Base-by-base conservation (phyloP, 768 basidiomycete species). In the Boletellus emodensis region DNA sequence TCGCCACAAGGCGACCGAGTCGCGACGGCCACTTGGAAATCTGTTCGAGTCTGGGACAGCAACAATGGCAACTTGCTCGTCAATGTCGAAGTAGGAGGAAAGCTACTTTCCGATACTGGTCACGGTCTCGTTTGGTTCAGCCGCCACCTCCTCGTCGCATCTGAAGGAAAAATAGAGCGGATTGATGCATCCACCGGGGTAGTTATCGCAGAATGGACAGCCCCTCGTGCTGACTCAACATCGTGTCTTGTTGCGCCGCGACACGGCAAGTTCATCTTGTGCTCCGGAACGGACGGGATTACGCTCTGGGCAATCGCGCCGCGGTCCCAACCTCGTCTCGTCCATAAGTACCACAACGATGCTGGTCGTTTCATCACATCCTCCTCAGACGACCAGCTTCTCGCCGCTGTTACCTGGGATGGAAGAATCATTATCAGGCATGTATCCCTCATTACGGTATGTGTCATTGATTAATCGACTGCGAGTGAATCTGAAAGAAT, bases 241-340 rank as follows among this genome's bases (percentile, higher is more conserved):
- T 45, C 40, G 6, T 51, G 44, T 33, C 40, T 57, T 28, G 36
- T 34, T 13, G 14, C 55, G 9, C 40, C 50, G 0, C 36, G 35
- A 13, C 49, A 55, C 13, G 40, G 45, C 3, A 28, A 18, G n/a
- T 46, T 47, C 26, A 24, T 44, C 52, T 37, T 17, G 44, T 20
- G 20, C 20, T 20, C 3, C 3, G 20, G 20, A 14, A 10, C 24
- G 3, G 15, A 11, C 18, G 18, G 37, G 3, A 34, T 54, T 33
- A 42, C 40, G 2, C 12, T 20, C 2, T 3, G 20, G 20, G 20
- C 2, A 20, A 20, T 20, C 20, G 20, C 20, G 20, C 1, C 20
- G 20, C 20, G 3, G 20, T 20, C 20, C 3, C 20, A 20, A 20
- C 3, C 20, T 20, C 20, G 3, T 20, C 20, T 20, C 20, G 20